Base-by-base conservation (phyloP, 1,284 basidiomycete species). In the Leccinum idahoense region DNA sequence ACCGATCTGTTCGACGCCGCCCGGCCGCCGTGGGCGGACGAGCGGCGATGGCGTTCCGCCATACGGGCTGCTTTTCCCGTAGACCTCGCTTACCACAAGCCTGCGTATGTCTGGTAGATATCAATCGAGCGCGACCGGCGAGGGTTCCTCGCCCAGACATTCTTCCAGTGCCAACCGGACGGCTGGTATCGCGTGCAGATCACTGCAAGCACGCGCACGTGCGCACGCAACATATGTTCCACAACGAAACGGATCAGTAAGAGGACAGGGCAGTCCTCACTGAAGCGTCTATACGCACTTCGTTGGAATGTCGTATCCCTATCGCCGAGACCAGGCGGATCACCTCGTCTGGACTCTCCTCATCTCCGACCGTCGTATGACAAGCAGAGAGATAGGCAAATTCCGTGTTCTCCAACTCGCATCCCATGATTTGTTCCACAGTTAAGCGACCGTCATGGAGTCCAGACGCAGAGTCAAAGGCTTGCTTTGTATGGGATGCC, bases 131-230 rank as follows among this genome's bases (percentile, higher is more conserved):
- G 85, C 84, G 51, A 83, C 80, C 26, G 85, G 86, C 0, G 90
- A 90, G 0, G 94, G 88, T 10, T 90, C 85, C 72, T 96, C 93
- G n/a, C 90, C 85, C 23, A 97, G 84, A 71, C 92, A 90, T 57
- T 84, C 82, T 74, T 99, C 96, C 29, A 99, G 85, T 23, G 92
- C 90, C 6, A 77, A 74, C 55, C 96, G 87, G 7, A 99, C 23
- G 85, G 82, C 76, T 0, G 95, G 93, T 7, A 97, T 85, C 0
- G 85, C 82, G 65, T 89, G 85, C 39, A 98, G 85, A 65, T 98
- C 94, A 69, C 94, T 26, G 44, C 41, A 44, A 44, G 41, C 41
- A 41, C 39, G 15, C 11, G 37, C 37, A 39, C 39, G 14, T 41
- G 39, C 39, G 44, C n/a, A 46, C 37, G 12, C 5, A 12, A 35